Evolutionary conservation across 2,329 filamentous ascomycete genomes (phyloP), one percentile per base, ranked within the genome.

Genomic region (Colletotrichum sp.): DNA sequence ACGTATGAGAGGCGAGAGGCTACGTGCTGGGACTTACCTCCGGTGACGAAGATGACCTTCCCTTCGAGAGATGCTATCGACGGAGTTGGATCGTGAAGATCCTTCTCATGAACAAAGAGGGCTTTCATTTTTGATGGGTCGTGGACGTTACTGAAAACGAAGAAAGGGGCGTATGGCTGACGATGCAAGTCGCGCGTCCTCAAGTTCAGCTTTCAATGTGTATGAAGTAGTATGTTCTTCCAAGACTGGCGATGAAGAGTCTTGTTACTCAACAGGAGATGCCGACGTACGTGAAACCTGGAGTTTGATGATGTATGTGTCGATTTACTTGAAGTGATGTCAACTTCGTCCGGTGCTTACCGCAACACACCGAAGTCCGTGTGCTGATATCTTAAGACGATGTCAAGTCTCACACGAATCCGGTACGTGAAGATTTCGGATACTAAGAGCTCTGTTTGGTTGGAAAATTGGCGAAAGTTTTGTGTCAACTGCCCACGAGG

Each of bases 1-100:
- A 36, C 1, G 34, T 36, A 36, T 3, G 10, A 55, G n/a, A 24
- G n/a, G 9, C 48, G 6, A 36, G 34, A 15, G 26, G 26, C 26
- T 28, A 28, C 26, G 13, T 36, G 34, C 16, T 6, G 16, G 2
- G 9, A 36, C 70, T 48, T 81, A 88, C 88, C 89, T 69, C 89
- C 89, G 4, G 89, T 90, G 7, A 91, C 81, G 18, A 90, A 81
- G 55, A 90, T 84, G 9, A 89, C 85, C 76, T 89, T 91, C 56
- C 85, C 87, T 2, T 83, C 79, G 18, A 90, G 84, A 48, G 86
- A 83, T 6, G 82, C 79, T 28, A 90, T 86, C 16, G n/a, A 18
- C 0, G 71, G 71, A 24, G 67, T 74, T 21, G 71, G 67, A 21
- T 74, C 52, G 13, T 60, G 34, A 12, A 71, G 24, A n/a, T 74